A percentile compares a stretch with the other conserved stretches of the same genome.
phyloP scores from a whole-genome alignment of 2,329 filamentous ascomycete genomes.

The Herpotrichia juniperi region DNA sequence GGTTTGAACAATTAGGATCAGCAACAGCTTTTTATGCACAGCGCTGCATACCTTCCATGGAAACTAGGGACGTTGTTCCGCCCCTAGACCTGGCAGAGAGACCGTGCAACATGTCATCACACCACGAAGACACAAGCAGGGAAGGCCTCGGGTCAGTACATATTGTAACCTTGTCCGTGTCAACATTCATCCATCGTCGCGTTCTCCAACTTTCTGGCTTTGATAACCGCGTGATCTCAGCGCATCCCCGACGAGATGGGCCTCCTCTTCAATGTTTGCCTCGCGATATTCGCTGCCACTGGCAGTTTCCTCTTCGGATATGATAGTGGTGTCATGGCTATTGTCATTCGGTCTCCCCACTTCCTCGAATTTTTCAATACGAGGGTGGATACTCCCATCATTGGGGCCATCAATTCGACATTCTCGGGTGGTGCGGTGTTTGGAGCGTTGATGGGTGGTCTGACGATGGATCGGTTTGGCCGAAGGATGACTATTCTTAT shows the following conservation, averaged over 20 bases:
- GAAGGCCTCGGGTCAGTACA: background rate
- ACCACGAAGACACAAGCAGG: background rate
- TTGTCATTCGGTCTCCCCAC: conserved; percentile 62
- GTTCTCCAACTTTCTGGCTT: background rate
- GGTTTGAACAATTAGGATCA: background rate
- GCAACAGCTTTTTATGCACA: background rate
- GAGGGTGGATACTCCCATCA: conserved; percentile 54
- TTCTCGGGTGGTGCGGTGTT: conserved; percentile 65
- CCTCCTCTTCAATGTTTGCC: conserved; percentile 48
- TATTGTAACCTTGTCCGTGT: background rate
- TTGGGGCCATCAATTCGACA: conserved; percentile 69
- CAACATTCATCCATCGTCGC: background rate
- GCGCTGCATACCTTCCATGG: background rate
- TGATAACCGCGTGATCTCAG: background rate
- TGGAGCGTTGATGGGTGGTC: conserved; percentile 59
- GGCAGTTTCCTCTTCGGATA: conserved; percentile 53
- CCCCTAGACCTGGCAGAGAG: background rate
- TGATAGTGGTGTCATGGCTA: conserved; percentile 48
- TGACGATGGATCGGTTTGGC: conserved; percentile 67
- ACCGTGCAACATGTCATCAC: background rate
- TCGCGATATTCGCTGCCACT: conserved; percentile 52
- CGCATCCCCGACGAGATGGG: conserved; percentile 41
- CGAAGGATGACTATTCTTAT: conserved; percentile 65
- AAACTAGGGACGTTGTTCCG: conserved; percentile 3
- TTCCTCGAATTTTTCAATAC: conserved; percentile 66